phyloP scores from a whole-genome alignment of 306 rosid genomes.

The Calophaca sinica region DNA sequence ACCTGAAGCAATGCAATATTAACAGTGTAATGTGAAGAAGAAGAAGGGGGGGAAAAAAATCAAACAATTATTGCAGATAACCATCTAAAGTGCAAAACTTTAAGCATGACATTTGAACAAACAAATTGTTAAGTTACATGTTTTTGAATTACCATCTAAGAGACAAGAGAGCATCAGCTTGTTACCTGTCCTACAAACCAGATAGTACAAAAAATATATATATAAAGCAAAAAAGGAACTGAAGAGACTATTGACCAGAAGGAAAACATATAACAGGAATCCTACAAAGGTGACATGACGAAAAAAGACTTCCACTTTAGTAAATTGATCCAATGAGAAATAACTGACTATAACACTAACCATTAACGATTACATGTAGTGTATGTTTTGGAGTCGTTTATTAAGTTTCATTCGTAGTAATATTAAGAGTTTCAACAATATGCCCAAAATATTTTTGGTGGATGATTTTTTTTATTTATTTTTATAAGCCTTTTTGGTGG shows the following conservation, averaged over 20 bases:
- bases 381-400: neutral
- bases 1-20: slow-evolving; percentile 63
- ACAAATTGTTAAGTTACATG: too few species aligned
- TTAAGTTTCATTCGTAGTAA: neutral
- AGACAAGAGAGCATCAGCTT: neutral
- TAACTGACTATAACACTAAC: slow-evolving; percentile 10
- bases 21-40: neutral
- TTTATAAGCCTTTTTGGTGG: neutral
- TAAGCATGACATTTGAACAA: too few species aligned
- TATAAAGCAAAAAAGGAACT: slow-evolving; percentile 5
- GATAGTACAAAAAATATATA: slow-evolving; percentile 9
- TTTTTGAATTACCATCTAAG: neutral
- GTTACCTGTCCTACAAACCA: slow-evolving; percentile 10
- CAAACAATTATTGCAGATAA: slow-evolving; percentile 20
- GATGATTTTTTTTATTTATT: neutral
- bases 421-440: neutral
- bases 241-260: slow-evolving; percentile 10
- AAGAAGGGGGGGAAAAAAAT: slow-evolving; percentile 43
- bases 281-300: slow-evolving; percentile 3
- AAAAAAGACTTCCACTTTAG: neutral
- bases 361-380: slow-evolving; percentile 1
- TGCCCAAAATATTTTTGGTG: slow-evolving; percentile 6
- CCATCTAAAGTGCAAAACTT: slow-evolving; percentile 4
- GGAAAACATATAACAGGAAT: slow-evolving; percentile 23
- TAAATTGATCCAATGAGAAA: slow-evolving; percentile 10